phyloP scores from a whole-genome alignment of 495 filamentous ascomycete genomes.

The Letharia columbiana region DNA sequence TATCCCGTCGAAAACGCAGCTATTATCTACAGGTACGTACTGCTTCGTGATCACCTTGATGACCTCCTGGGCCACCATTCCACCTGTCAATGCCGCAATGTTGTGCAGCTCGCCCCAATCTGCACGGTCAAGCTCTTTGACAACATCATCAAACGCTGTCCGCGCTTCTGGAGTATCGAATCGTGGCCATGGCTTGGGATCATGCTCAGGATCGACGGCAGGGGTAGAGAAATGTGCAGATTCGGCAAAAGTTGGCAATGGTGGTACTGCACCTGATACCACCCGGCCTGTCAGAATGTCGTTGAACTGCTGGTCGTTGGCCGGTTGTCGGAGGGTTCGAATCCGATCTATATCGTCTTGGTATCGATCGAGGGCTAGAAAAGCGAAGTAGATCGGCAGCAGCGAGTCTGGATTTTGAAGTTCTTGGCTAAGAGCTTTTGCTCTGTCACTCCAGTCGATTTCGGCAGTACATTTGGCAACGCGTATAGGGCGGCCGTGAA shows the following conservation, averaged over 20 bases:
- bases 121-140: constrained; percentile 62
- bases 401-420: constrained; percentile 44
- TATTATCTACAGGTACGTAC: constrained; percentile 92
- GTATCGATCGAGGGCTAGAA: constrained; percentile 50
- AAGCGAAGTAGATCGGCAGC: constrained; percentile 70
- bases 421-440: constrained; percentile 22
- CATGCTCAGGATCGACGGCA: constrained; percentile 2
- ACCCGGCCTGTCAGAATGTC: background rate
- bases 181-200: constrained; percentile 11
- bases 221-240: constrained; percentile 15
- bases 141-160: constrained; percentile 39
- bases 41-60: constrained; percentile 95
- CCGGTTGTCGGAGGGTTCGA: constrained; percentile 1
- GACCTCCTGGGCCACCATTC: constrained; percentile 88
- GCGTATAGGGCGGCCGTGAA: constrained; percentile 53
- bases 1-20: constrained; percentile 87
- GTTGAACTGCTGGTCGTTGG: background rate
- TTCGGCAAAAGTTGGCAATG: constrained; percentile 9
- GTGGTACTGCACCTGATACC: constrained; percentile 6
- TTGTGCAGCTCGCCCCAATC: constrained; percentile 88
- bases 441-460: constrained; percentile 29
- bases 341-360: constrained; percentile 11
- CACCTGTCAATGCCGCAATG: constrained; percentile 81
- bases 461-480: constrained; percentile 31
- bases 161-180: constrained; percentile 9